These are phyloP conservation scores for Mycocentrospora acerina DNA, from an alignment of 2,329 filamentous ascomycete genomes.

Conservation along the genomic window DNA sequence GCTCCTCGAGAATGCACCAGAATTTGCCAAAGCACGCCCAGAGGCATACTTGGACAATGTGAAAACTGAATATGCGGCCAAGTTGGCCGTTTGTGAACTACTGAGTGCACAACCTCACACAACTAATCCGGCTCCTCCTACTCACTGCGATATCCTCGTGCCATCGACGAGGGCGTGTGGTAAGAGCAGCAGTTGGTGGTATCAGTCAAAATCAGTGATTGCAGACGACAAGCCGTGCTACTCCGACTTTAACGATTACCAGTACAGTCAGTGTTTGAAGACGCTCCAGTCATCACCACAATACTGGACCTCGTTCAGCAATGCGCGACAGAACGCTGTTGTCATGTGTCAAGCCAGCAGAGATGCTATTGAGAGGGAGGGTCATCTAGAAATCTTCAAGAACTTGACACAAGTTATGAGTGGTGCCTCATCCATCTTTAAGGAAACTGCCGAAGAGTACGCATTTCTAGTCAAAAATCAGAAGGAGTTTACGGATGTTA, in stretches of 20 bases:
- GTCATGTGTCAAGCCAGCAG: constrained; percentile 64
- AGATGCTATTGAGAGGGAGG: constrained; percentile 58
- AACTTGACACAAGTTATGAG: constrained; percentile 32
- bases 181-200: constrained; percentile 27
- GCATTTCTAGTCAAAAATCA: constrained; percentile 25
- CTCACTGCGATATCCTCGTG: constrained; percentile 53
- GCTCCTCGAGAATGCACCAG: constrained; percentile 43
- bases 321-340: constrained; percentile 61
- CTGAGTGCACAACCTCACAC: constrained; percentile 45
- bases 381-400: constrained; percentile 36
- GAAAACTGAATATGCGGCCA: constrained; percentile 61
- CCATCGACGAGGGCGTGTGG: constrained; percentile 39
- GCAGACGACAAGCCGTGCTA: constrained; percentile 35
- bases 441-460: constrained; percentile 25
- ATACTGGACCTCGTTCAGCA: constrained; percentile 66
- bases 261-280: constrained; percentile 55
- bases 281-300: constrained; percentile 57
- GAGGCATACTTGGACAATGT: constrained; percentile 38
- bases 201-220: constrained; percentile 8
- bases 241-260: constrained; percentile 28
- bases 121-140: constrained; percentile 50
- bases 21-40: constrained; percentile 25
- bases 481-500: constrained; percentile 21
- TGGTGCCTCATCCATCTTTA: constrained; percentile 22
- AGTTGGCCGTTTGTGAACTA: constrained; percentile 65